phyloP scores from a whole-genome alignment of 140 eudicot species.

The Erigeron philadelphicus region DNA sequence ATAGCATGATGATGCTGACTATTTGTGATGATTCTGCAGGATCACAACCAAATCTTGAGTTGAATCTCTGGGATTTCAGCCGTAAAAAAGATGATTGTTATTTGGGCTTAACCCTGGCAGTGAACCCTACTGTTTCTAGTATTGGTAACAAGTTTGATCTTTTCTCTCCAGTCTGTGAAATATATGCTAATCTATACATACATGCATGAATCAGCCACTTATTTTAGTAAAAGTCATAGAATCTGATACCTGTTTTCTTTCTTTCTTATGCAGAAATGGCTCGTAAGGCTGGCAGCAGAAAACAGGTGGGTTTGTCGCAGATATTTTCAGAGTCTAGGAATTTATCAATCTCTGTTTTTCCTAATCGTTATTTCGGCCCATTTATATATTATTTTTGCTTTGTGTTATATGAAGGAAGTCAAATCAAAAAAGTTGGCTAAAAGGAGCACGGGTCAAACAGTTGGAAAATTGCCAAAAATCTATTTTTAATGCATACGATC shows the following conservation, averaged over 20 bases:
- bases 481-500: not conserved
- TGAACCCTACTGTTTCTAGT: conserved; percentile 62
- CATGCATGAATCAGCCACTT: not conserved
- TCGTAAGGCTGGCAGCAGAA: conserved; percentile 35
- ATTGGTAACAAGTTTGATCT: conserved; percentile 42
- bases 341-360: not conserved
- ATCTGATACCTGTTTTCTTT: not conserved
- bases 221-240: not conserved
- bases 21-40: conserved; percentile 34
- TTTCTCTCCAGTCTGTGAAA: conserved; percentile 1
- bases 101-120: conserved; percentile 87
- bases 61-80: conserved; percentile 81
- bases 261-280: conserved; percentile 51
- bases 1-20: conserved; percentile 6
- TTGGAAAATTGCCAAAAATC: not conserved
- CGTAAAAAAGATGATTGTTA: conserved; percentile 63
- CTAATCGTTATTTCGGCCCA: not conserved
- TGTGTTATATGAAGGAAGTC: not conserved
- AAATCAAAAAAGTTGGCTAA: not conserved
- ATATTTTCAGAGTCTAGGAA: not conserved
- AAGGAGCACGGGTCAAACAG: not conserved
- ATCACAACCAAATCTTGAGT: conserved; percentile 79
- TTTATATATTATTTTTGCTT: not conserved
- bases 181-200: conserved; percentile 6
- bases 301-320: conserved; percentile 48